phyloP scores from a whole-genome alignment of 768 basidiomycete species.

The Lactarius pseudohatsudake region DNA sequence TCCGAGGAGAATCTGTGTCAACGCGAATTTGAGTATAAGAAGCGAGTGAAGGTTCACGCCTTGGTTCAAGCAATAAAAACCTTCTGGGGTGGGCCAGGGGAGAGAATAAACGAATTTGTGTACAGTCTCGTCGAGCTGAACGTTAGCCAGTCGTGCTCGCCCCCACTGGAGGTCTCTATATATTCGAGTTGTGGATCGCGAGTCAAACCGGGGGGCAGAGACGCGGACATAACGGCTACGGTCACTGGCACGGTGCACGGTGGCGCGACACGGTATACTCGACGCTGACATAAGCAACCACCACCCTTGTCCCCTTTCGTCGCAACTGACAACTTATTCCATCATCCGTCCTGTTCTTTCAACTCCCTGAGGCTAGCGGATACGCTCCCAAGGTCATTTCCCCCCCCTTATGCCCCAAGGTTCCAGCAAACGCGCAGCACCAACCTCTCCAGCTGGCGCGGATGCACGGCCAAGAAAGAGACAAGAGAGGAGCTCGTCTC shows the following conservation, averaged over 20 bases:
- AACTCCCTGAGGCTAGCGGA: background rate
- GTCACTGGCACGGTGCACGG: background rate
- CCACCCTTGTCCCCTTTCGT: background rate
- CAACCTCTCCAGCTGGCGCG: slow-evolving; percentile 44
- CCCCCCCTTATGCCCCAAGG: slow-evolving; percentile 15
- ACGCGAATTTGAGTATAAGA: background rate
- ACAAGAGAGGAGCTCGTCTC: slow-evolving; percentile 51
- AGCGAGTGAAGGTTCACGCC: slow-evolving; percentile 2
- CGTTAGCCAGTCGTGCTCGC: slow-evolving; percentile 51
- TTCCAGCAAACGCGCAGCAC: slow-evolving; percentile 56
- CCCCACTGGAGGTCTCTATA: slow-evolving; percentile 39
- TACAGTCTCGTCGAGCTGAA: slow-evolving; percentile 48
- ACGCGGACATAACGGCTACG: background rate
- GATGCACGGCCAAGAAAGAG: slow-evolving; percentile 55
- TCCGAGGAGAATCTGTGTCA: slow-evolving; percentile 64
- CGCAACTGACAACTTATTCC: background rate
- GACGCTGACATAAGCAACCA: slow-evolving; percentile 18
- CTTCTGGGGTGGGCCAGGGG: slow-evolving; percentile 37
- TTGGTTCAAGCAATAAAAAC: slow-evolving; percentile 15
- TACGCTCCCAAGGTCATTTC: slow-evolving; percentile 8
- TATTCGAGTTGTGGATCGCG: slow-evolving; percentile 9
- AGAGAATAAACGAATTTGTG: slow-evolving; percentile 69
- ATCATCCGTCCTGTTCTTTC: background rate
- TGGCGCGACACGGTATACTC: background rate
- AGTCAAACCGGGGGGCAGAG: slow-evolving; percentile 18